These are phyloP conservation scores for Phyllosticta citrichinensis DNA, from an alignment of 2,329 filamentous ascomycete genomes.

Conservation along the genomic window DNA sequence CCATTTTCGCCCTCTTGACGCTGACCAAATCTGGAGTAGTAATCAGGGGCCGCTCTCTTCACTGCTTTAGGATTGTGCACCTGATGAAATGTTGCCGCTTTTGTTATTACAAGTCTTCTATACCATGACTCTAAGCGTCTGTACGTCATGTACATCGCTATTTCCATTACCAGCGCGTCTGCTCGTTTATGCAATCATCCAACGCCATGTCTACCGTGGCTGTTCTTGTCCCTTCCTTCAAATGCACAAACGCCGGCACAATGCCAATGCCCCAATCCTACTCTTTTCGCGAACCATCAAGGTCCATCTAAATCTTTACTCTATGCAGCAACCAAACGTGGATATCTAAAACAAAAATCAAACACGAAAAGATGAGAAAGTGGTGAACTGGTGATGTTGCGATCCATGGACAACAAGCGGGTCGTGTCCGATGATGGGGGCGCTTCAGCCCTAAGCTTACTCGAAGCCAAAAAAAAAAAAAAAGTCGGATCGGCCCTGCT, in stretches of 20 bases:
- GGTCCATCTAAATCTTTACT: background rate
- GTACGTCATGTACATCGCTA: background rate
- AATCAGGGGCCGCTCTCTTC: background rate
- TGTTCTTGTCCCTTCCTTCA: background rate
- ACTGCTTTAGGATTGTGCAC: background rate
- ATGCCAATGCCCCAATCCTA: background rate
- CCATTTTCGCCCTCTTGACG: background rate
- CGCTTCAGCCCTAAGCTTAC: background rate
- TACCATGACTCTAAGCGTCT: background rate
- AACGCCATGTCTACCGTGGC: background rate
- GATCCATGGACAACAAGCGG: background rate
- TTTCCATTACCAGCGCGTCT: background rate
- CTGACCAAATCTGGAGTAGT: background rate
- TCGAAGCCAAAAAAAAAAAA: background rate
- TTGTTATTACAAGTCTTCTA: background rate
- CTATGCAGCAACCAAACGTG: background rate
- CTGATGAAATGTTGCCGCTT: background rate
- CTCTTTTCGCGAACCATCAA: background rate
- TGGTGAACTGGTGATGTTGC: background rate
- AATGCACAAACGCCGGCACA: background rate
- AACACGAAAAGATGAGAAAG: background rate
- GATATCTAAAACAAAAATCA: background rate
- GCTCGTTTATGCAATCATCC: background rate
- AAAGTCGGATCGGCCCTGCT: background rate
- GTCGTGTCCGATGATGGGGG: background rate